Evolutionary conservation across 2,329 filamentous ascomycete species (phyloP).

Genomic region (Diplodia seriata): DNA sequence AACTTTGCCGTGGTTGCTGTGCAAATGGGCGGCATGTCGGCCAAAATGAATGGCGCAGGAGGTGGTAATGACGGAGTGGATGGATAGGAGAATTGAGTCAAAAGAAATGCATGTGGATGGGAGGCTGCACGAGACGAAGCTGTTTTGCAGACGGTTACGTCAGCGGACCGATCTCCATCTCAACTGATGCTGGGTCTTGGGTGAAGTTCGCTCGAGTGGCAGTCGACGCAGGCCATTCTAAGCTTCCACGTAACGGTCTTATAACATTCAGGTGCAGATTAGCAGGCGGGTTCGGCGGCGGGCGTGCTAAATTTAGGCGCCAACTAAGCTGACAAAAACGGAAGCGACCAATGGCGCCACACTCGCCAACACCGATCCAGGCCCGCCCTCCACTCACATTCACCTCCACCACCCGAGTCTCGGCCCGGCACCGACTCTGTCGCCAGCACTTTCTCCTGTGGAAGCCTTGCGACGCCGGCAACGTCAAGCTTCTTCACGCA

Average conservation of each 20-base stretch:
- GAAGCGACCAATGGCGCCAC: background rate
- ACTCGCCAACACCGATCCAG: background rate
- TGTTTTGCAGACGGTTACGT: background rate
- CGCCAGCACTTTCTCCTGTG: background rate
- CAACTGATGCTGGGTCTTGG: background rate
- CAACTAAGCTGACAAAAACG: conserved; percentile 1
- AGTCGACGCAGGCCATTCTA: conserved; percentile 1
- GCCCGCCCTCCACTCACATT: background rate
- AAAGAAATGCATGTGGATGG: background rate
- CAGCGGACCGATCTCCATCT: background rate
- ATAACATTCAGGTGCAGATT: background rate
- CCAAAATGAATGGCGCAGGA: background rate
- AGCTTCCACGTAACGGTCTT: conserved; percentile 19
- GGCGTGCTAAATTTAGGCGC: conserved; percentile 4
- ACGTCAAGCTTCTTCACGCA: background rate
- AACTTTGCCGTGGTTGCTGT: background rate
- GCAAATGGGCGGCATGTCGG: no score
- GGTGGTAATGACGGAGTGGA: background rate
- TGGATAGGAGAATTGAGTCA: background rate
- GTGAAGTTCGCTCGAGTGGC: no score
- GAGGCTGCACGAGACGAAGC: background rate
- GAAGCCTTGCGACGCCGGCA: background rate
- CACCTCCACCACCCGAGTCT: background rate
- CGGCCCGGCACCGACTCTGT: conserved; percentile 5
- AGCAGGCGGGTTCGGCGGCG: background rate